phyloP scores from a whole-genome alignment of 768 basidiomycete genomes.

The Suillus subluteus region DNA sequence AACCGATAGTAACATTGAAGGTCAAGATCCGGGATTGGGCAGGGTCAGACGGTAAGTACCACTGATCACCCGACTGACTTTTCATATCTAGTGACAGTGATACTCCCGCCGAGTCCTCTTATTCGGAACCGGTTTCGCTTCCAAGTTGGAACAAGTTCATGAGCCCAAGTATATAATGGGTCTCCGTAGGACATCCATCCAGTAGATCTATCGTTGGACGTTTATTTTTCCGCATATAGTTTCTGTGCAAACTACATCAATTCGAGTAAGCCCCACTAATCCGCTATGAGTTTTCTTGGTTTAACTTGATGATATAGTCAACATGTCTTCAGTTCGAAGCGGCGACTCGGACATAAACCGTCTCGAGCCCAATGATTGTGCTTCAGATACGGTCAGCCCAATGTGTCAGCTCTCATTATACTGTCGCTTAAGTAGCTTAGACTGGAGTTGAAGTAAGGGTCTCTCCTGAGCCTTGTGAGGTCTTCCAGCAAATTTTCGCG shows the following conservation, averaged over 20 bases:
- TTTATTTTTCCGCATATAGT: not conserved
- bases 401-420: not conserved
- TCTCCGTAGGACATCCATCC: not conserved
- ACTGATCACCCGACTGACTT: no score
- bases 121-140: no score
- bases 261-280: not conserved
- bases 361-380: not conserved
- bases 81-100: no score
- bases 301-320: not conserved
- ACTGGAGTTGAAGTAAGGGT: not conserved
- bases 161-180: not conserved
- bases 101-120: no score
- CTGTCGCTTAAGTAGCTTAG: not conserved
- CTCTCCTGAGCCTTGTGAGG: conserved; percentile 6
- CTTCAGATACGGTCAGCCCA: not conserved
- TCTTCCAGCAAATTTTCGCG: conserved; percentile 20
- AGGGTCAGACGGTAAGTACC: no score
- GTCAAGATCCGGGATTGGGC: no score
- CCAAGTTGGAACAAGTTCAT: no score
- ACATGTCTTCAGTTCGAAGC: not conserved
- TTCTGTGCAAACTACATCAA: not conserved
- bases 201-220: not conserved
- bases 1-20: no score
- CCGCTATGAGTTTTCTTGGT: not conserved
- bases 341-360: not conserved